Percentiles rank a stretch among this genome's conserved stretches.
Evolutionary conservation across 2,329 filamentous ascomycete species (phyloP).

Genomic region (Bipolaris zeicola): DNA sequence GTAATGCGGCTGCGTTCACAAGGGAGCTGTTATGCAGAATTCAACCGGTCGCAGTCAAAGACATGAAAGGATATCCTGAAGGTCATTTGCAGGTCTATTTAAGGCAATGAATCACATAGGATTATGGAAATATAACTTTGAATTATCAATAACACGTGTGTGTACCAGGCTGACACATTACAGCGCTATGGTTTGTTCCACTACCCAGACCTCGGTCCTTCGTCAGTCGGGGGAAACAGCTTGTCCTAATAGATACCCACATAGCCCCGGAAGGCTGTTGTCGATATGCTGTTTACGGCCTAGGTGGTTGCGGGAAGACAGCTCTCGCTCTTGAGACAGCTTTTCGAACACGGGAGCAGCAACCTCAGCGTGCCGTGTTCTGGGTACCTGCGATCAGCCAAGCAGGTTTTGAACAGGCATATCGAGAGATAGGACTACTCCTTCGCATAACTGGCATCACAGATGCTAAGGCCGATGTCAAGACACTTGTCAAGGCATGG

Average conservation of each 20-base stretch:
- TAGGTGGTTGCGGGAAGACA: not conserved
- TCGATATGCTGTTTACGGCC: not conserved
- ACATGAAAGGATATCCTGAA: not conserved
- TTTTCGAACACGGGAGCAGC: not conserved
- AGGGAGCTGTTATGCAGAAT: not conserved
- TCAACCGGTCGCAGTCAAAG: not conserved
- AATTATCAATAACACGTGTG: not conserved
- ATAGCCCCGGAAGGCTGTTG: not conserved
- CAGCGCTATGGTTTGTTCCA: not conserved
- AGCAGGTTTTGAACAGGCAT: not conserved
- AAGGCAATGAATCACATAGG: not conserved
- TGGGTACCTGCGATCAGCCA: not conserved
- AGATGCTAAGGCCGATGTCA: not conserved
- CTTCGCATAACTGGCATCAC: not conserved
- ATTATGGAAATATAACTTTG: not conserved
- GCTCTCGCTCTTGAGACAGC: not conserved
- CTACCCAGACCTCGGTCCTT: not conserved
- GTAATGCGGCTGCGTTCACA: not conserved
- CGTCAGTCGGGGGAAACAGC: not conserved
- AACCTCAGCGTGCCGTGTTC: not conserved
- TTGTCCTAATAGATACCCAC: not conserved
- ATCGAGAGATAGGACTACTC: not conserved
- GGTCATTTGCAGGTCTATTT: not conserved
- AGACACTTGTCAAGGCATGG: not conserved
- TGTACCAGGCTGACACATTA: not conserved